Evolutionary conservation across 169 alveolate genomes (phyloP).

Genomic region (Plasmodium gallinaceum): DNA sequence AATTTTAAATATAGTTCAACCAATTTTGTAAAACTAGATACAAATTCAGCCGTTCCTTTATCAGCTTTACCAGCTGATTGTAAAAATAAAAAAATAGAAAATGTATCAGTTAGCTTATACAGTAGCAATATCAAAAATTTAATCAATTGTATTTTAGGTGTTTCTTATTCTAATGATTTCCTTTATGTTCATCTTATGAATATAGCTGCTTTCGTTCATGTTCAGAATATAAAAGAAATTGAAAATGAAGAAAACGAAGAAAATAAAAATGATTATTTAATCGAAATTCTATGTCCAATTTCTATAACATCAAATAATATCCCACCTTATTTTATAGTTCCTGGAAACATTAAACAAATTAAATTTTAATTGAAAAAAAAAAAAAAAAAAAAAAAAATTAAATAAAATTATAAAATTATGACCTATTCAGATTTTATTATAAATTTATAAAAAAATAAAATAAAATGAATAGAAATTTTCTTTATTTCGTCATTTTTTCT

Average conservation of each 20-base stretch:
- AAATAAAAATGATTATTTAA: conserved; percentile 16
- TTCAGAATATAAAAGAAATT: conserved; percentile 36
- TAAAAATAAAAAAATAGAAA: conserved; percentile 46
- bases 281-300: conserved; percentile 81
- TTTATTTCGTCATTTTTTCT: background rate
- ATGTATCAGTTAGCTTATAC: conserved; percentile 46
- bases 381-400: background rate
- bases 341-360: conserved; percentile 79
- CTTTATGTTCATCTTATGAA: conserved; percentile 63
- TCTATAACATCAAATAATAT: conserved; percentile 79
- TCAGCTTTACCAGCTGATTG: conserved; percentile 74
- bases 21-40: conserved; percentile 40
- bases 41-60: conserved; percentile 63
- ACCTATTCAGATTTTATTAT: no score
- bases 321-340: conserved; percentile 81
- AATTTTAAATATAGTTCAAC: conserved; percentile 45
- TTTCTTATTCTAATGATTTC: conserved; percentile 59
- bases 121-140: conserved; percentile 51
- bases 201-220: conserved; percentile 73
- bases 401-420: background rate
- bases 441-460: background rate
- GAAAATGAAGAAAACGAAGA: conserved; percentile 11
- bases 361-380: conserved; percentile 23
- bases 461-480: background rate
- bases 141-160: conserved; percentile 53